Evolutionary conservation across 2,329 filamentous ascomycete species (phyloP), one percentile per base, ranked within the genome.

Genomic region (Nemania serpens): DNA sequence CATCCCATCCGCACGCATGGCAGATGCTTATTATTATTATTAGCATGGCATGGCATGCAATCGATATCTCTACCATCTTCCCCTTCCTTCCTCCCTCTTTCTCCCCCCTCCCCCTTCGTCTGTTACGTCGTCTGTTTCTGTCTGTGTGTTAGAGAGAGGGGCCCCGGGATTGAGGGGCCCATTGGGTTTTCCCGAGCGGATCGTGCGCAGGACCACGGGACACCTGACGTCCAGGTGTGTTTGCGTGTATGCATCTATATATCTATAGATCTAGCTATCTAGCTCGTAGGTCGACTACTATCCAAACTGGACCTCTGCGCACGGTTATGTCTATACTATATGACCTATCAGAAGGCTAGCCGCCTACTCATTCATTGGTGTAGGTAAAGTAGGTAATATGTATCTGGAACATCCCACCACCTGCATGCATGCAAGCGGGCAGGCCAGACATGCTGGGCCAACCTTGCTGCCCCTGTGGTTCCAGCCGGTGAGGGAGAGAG

Each of bases 21-120:
- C 25, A 29, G 25, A 29, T 55, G 55, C 52, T 55, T 29, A 62
- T 62, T 55, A 55, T 59, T 62, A 62, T 29, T 29, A 29, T 29
- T 29, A 29, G 25, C 25, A 29, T 29, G 7, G 25, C 25, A 29
- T 29, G 25, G 25, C 25, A 29, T 7, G n/a, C n/a, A n/a, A 29
- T 29, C 25, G 25, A 29, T 29, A 3, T 29, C 25, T 29, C 25
- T 29, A n/a, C n/a, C n/a, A n/a, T n/a, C 7, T 3, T 29, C 25
- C 25, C 25, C 25, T 29, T 29, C 25, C 7, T 7, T 7, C 25
- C 7, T 29, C 25, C 7, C 25, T 7, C 25, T 4, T 29, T 29
- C 25, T 29, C 7, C 25, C 25, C 7, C 7, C 25, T 29, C 25
- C 25, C 25, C 25, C 7, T 29, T 7, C 4, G 25, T 7, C 25